A percentile compares a stretch with the other conserved stretches of the same genome.
Evolutionary conservation across 768 basidiomycete species (phyloP).

Genomic region (Amanita pallidorosea): DNA sequence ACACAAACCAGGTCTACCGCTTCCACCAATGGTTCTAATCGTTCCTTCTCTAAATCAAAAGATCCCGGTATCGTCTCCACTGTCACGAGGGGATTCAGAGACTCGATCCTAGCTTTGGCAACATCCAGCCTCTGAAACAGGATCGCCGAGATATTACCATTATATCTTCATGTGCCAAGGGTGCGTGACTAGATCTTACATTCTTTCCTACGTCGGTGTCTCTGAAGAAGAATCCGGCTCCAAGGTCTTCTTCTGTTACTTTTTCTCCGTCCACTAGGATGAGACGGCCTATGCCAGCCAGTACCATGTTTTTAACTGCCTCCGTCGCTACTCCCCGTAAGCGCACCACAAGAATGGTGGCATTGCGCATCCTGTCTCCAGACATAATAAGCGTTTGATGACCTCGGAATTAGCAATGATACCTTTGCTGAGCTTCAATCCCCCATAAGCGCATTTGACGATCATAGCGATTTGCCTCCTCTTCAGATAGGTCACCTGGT

Average conservation of each 20-base stretch:
- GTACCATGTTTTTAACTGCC: constrained; percentile 93
- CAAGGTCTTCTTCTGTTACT: constrained; percentile 79
- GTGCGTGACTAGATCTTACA: constrained; percentile 32
- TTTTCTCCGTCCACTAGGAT: constrained; percentile 71
- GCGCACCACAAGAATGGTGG: constrained; percentile 75
- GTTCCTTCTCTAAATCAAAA: constrained; percentile 30
- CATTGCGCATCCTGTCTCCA: constrained; percentile 69
- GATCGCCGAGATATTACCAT: constrained; percentile 27
- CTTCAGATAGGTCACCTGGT: constrained; percentile 54
- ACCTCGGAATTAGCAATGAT: background rate
- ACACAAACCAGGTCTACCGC: constrained; percentile 79
- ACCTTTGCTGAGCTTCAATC: constrained; percentile 95
- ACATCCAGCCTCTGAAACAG: constrained; percentile 66
- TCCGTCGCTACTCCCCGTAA: constrained; percentile 85
- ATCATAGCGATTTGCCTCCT: constrained; percentile 77
- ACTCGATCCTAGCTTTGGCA: constrained; percentile 76
- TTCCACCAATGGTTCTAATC: constrained; percentile 48
- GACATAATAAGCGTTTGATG: constrained; percentile 7
- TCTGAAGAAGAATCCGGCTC: constrained; percentile 87
- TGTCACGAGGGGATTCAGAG: constrained; percentile 84
- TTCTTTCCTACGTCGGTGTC: constrained; percentile 88
- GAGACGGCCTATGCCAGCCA: constrained; percentile 89
- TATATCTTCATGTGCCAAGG: constrained; percentile 21
- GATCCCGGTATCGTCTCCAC: constrained; percentile 56
- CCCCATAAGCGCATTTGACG: constrained; percentile 98